These are phyloP conservation scores for Dioszegia crocea DNA, from an alignment of 768 basidiomycete species.

Conservation along the genomic window DNA sequence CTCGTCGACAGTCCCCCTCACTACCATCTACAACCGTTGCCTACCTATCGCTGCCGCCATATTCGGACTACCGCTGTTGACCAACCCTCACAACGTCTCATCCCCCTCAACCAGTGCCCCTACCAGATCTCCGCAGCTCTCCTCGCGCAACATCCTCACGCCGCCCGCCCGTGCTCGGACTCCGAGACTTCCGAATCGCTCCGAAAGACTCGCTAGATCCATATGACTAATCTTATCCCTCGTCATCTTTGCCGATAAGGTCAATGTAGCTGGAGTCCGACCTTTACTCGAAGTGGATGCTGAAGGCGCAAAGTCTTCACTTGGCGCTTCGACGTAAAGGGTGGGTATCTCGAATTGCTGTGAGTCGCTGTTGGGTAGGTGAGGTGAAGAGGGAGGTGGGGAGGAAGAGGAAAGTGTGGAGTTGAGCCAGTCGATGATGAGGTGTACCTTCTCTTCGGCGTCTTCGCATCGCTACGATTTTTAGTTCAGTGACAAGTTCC, in stretches of 20 bases:
- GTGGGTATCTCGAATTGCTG: slow-evolving; percentile 1
- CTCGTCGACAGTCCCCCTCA: too few relatives aligned
- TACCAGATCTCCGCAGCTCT: slow-evolving; percentile 36
- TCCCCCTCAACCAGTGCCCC: slow-evolving; percentile 19
- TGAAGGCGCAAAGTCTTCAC: slow-evolving; percentile 29
- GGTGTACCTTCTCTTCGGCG: slow-evolving; percentile 14
- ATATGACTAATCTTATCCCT: slow-evolving; percentile 28
- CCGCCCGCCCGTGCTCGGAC: slow-evolving; percentile 13
- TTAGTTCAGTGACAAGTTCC: too few relatives aligned
- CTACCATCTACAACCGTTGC: too few relatives aligned
- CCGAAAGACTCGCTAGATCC: slow-evolving; percentile 35
- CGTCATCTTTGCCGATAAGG: slow-evolving; percentile 24
- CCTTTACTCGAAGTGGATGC: neutral
- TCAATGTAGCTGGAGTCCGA: slow-evolving; percentile 13
- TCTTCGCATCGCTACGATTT: slow-evolving; percentile 18
- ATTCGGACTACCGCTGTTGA: too few relatives aligned
- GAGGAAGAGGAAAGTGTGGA: slow-evolving; percentile 3
- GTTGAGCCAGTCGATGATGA: slow-evolving; percentile 17
- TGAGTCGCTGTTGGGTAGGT: slow-evolving; percentile 2
- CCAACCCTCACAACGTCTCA: slow-evolving; percentile 11
- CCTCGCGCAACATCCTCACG: slow-evolving; percentile 38
- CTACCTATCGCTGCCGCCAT: too few relatives aligned
- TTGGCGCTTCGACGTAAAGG: slow-evolving; percentile 8
- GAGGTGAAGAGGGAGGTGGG: neutral
- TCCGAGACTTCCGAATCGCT: slow-evolving; percentile 29